Conservation (phyloP, 169 alveolate genomes). For the Plasmodium relictum region DNA sequence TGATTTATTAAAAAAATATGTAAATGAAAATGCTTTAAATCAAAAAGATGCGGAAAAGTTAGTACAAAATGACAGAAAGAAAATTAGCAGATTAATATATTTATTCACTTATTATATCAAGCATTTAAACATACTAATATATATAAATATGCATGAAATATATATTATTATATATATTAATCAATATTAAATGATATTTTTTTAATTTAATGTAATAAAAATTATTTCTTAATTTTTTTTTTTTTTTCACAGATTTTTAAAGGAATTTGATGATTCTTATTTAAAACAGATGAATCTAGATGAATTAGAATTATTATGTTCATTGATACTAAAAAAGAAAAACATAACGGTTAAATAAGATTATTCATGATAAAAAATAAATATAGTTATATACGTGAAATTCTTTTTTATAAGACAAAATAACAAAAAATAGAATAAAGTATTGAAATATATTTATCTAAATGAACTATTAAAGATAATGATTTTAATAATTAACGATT, state of each 20-base stretch:
- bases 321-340: conserved; percentile 45
- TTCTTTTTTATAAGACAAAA: no score
- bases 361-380: not conserved
- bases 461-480: no score
- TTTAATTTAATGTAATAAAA: not conserved
- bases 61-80: conserved; percentile 3
- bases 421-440: no score
- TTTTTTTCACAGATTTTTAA: conserved; percentile 17
- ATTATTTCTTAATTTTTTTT: not conserved
- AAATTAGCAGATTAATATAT: no score
- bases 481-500: no score
- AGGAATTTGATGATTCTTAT: conserved; percentile 53
- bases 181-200: no score
- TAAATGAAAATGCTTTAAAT: conserved; percentile 28
- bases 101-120: no score
- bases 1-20: conserved; percentile 30
- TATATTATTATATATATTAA: not conserved
- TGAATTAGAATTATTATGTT: conserved; percentile 56
- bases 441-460: no score
- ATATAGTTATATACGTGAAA: no score
- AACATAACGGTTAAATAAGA: conserved; percentile 15
- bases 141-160: not conserved
- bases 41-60: conserved; percentile 42
- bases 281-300: conserved; percentile 53
- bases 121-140: no score